Base-by-base conservation (phyloP, 139 green algal genomes). In the Chlorella sp. region DNA sequence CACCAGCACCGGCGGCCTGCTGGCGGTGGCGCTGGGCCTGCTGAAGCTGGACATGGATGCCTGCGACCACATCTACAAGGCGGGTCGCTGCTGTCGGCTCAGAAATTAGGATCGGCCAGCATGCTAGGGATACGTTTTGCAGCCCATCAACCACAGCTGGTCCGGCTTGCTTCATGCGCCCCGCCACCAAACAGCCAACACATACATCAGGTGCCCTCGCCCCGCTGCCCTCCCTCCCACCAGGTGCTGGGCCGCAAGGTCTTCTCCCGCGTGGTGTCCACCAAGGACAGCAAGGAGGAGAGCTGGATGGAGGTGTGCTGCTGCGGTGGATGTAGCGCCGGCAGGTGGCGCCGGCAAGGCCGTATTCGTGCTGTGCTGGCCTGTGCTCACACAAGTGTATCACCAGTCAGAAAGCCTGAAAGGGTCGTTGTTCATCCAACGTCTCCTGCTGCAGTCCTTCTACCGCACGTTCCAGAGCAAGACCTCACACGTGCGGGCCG, bases 11-110 rank as follows among this genome's bases (percentile, higher is more conserved):
- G 97, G 97, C 4, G 97, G 92, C 28, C 96, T 98, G 80, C 88
- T 98, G 38, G 96, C 96, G 7, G 92, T 95, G 38, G 93, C 92
- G 4, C 74, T 98, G 54, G 94, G 89, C 20, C 73, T 98, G 6
- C 87, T 95, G 58, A 83, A 89, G 28, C 88, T 96, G 44, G 88
- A 80, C 5, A 86, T 98, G 48, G 91, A 97, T 64, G 86, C 97
- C 58, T 97, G 93, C 84, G 93, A 97, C 73, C 83, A 93, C 38
- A 94, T 98, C 16, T 99, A 99, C 90, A 98, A 92, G 56, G 90
- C 89, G 48, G 88, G 20, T 56, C 20, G 28, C 41, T 62, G 38
- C 36, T 28, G 32, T 1, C 7, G 67, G 3, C 34, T n/a, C 1
- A 30, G 34, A 14, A 34, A 43, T 34, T 22, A 28, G 36, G 36